phyloP scores from a whole-genome alignment of 208 protist species.

The Leishmania arabica region DNA sequence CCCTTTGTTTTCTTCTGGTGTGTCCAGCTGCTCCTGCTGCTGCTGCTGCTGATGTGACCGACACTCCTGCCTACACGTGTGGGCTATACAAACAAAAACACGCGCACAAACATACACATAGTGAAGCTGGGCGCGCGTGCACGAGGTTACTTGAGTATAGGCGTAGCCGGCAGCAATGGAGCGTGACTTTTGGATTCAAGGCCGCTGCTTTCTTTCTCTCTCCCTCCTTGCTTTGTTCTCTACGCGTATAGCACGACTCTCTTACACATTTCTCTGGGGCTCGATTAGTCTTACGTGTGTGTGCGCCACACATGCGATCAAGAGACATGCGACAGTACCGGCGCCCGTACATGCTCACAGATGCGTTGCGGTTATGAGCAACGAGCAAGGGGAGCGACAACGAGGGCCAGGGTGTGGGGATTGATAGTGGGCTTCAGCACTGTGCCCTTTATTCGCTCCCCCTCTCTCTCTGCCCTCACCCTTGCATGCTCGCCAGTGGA shows the following conservation, averaged over 20 bases:
- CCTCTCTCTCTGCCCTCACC: background rate
- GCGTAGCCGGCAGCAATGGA: background rate
- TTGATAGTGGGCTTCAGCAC: background rate
- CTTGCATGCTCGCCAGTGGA: background rate
- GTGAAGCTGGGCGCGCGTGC: background rate
- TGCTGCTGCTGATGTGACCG: background rate
- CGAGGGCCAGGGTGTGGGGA: background rate
- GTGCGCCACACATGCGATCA: background rate
- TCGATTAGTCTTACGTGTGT: background rate
- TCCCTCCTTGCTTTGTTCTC: background rate
- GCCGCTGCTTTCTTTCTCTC: background rate
- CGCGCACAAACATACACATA: background rate
- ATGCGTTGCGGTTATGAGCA: background rate
- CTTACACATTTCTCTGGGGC: background rate
- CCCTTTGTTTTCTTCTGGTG: slow-evolving; percentile 15
- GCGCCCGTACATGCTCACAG: background rate
- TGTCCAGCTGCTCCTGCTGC: background rate
- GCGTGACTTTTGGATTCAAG: background rate
- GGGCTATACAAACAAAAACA: background rate
- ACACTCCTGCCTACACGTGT: background rate
- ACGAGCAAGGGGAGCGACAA: background rate
- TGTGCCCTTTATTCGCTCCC: background rate
- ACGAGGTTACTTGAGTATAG: background rate
- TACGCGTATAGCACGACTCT: background rate
- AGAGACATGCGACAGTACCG: background rate